Base-by-base conservation (phyloP, 257 asterid species). In the Jasminum sambac region DNA sequence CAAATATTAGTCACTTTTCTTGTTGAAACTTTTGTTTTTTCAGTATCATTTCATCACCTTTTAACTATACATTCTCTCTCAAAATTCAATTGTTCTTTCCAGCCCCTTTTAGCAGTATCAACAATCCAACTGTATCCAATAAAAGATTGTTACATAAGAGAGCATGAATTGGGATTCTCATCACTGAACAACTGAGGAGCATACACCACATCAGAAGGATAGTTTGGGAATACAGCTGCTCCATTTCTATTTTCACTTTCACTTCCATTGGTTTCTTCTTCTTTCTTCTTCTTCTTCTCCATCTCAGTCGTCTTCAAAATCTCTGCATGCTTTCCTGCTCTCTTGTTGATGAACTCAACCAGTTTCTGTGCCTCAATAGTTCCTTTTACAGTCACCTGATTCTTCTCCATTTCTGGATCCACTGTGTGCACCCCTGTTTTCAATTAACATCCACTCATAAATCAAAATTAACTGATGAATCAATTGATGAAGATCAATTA, bases 151-250 rank as follows among this genome's bases (percentile, higher is more conserved):
- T 71, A 90, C 83, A 87, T 69, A 1, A 84, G 38, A 3, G 75
- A 79, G 66, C 97, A 90, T 30, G 95, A 67, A 84, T 89, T 87
- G 2, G 97, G 97, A 73, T 90, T 84, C 62, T 90, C 97, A 62
- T 90, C 96, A 36, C 96, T 87, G 72, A 90, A 90, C 17, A 89
- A 43, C 23, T 84, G 90, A 65, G 94, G 90, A 7, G 89, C 88
- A 70, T 78, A 76, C 2, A 82, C 66, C n/a, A 81, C 30, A 10
- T 78, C 86, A 2, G 55, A 64, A 25, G 80, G 68, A 37, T 70
- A 77, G 48, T 78, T 58, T 42, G 55, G 69, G 64, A 10, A 46
- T 30, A 30, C 36, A 30, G 41, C 23, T 0, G 5, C 14, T 14
- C 17, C 48, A 23, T 3, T 48, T 36, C 24, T 21, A 30, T 67